Evolutionary conservation across 306 rosid species (phyloP), one percentile per base, ranked within the genome.

Genomic region (Quercus glauca): DNA sequence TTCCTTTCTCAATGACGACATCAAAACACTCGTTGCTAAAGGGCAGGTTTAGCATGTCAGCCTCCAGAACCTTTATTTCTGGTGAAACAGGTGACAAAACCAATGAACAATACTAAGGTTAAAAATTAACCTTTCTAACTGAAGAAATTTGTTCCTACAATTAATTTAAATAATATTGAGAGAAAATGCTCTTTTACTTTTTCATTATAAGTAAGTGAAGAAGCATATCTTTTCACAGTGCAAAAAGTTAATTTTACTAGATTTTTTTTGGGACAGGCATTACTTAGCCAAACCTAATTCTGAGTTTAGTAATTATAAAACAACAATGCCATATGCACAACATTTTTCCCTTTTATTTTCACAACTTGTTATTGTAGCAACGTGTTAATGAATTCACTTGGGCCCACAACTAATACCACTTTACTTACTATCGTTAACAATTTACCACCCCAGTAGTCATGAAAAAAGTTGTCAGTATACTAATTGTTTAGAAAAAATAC

Each of bases 1-100:
- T 92, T 86, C 97, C 97, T 83, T 94, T 94, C 93, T 94, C 99
- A 77, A 94, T 91, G 85, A 94, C 88, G 74, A 91, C 84, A 81
- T 94, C 99, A 88, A 92, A 94, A 85, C 85, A 84, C 80, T 86
- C 93, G 28, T 91, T 83, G 55, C 85, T 83, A 87, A 94, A 94
- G 45, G 99, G 97, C 74, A 92, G 89, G 87, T 92, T 92, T 85
- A 94, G 92, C 99, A 94, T 94, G 86, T 92, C 95, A 81, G 97
- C 99, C 84, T 92, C 92, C 88, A 84, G 86, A 85, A 92, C 97
- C 88, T 92, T 91, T 56, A 94, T 90, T 83, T 88, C 99, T 94
- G 88, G 81, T 41, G 41, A 85, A 52, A 68, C 75, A 87, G 80
- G 80, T 59, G 69, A 55, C 26, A 45, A 55, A 31, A 35, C 35